These are phyloP conservation scores for Alternaria postmessia DNA, from an alignment of 2,329 filamentous ascomycete species.

Conservation along the genomic window DNA sequence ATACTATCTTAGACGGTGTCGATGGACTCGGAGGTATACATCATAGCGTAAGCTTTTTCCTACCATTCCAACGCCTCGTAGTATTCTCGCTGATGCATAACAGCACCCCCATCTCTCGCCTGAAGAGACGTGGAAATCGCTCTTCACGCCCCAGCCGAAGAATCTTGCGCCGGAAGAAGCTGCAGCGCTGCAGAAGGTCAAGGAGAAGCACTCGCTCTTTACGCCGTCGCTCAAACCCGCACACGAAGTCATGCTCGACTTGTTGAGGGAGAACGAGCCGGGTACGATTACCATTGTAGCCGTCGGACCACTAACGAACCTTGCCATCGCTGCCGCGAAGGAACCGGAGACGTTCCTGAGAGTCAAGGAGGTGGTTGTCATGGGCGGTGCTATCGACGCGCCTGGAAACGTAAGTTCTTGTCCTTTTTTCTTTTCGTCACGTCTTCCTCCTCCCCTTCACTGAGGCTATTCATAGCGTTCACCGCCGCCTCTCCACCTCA, in stretches of 20 bases:
- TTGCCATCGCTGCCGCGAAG: conserved; percentile 85
- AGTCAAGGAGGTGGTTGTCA: conserved; percentile 90
- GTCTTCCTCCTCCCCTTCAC: neutral
- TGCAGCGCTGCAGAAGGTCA: conserved; percentile 48
- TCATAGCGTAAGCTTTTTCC: conserved; percentile 47
- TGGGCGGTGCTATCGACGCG: conserved; percentile 85
- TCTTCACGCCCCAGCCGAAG: conserved; percentile 51
- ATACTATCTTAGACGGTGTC: conserved; percentile 50
- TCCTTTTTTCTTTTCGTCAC: neutral
- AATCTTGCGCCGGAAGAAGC: conserved; percentile 44
- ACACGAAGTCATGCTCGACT: conserved; percentile 86
- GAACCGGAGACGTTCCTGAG: conserved; percentile 89
- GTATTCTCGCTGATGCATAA: conserved; percentile 5
- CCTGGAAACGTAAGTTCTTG: conserved; percentile 71
- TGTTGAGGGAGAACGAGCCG: conserved; percentile 80
- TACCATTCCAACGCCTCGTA: neutral
- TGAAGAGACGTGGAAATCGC: conserved; percentile 57
- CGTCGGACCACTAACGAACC: conserved; percentile 90
- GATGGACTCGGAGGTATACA: conserved; percentile 61
- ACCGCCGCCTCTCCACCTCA: conserved; percentile 22
- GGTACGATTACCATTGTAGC: conserved; percentile 90
- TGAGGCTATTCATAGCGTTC: conserved; percentile 21
- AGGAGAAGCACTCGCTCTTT: conserved; percentile 64
- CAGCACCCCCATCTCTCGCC: conserved; percentile 60
- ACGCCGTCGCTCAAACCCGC: conserved; percentile 76